A percentile compares a stretch with the other conserved stretches of the same genome.
phyloP scores from a whole-genome alignment of 1,284 basidiomycete species.

The Paramarasmius palmivorus region DNA sequence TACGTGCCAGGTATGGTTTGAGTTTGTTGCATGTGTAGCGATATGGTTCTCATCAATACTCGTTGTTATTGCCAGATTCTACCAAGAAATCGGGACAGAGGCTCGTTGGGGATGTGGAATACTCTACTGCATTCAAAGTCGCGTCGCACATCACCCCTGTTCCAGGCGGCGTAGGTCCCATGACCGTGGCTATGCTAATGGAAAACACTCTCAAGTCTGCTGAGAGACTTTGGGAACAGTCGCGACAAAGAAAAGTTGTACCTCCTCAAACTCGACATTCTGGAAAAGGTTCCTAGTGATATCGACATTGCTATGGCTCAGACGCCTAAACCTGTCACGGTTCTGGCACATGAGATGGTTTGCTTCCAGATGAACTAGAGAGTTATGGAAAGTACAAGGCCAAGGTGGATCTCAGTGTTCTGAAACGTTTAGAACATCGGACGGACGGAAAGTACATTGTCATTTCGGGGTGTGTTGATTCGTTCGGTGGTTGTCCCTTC shows the following conservation, averaged over 20 bases:
- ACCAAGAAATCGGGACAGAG: slow-evolving; percentile 96
- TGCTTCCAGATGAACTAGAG: slow-evolving; percentile 88
- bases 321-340: slow-evolving; percentile 85
- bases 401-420: slow-evolving; percentile 90
- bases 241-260: slow-evolving; percentile 67
- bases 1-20: slow-evolving; percentile 80
- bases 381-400: slow-evolving; percentile 97
- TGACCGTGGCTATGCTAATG: slow-evolving; percentile 99
- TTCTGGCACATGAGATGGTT: slow-evolving; percentile 90
- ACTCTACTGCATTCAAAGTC: slow-evolving; percentile 70
- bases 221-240: slow-evolving; percentile 74
- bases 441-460: slow-evolving; percentile 97
- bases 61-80: slow-evolving; percentile 62
- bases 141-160: slow-evolving; percentile 96
- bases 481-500: slow-evolving; percentile 2
- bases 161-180: slow-evolving; percentile 97
- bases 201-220: slow-evolving; percentile 90
- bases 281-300: slow-evolving; percentile 90
- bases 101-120: slow-evolving; percentile 96
- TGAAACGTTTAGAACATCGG: slow-evolving; percentile 85
- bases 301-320: slow-evolving; percentile 97
- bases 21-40: neutral
- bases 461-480: slow-evolving; percentile 73
- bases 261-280: slow-evolving; percentile 80
- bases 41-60: neutral